Percentiles rank a stretch among this genome's conserved stretches.
Evolutionary conservation across 352 stramenopile genomes (phyloP).

Genomic region (Phytophthora brassicae): DNA sequence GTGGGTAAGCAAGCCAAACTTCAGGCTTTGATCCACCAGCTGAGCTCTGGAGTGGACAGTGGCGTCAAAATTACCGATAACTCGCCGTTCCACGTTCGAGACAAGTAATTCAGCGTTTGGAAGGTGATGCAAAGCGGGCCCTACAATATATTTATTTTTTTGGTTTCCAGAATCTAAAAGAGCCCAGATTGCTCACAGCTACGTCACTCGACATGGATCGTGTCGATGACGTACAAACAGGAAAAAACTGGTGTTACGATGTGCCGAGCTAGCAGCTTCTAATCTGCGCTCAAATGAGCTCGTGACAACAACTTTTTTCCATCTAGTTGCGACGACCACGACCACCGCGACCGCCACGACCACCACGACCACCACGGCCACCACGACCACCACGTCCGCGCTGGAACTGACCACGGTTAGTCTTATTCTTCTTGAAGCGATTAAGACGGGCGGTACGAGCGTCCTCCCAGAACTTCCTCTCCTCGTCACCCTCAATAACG

Average conservation of each 20-base stretch:
- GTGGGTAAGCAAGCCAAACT: conserved; percentile 80
- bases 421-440: conserved; percentile 80
- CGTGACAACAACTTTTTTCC: too few species aligned
- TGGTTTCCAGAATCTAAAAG: conserved; percentile 20
- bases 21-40: conserved; percentile 80
- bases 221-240: conserved; percentile 9
- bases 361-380: conserved; percentile 40
- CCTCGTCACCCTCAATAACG: conserved; percentile 71
- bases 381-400: conserved; percentile 35
- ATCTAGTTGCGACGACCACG: conserved; percentile 45
- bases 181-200: conserved; percentile 7
- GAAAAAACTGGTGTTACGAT: conserved; percentile 1
- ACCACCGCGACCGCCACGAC: conserved; percentile 38
- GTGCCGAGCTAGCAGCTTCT: conserved; percentile 3
- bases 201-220: conserved; percentile 3
- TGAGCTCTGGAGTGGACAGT: conserved; percentile 67
- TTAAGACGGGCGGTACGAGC: conserved; percentile 67
- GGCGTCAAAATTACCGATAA: conserved; percentile 43
- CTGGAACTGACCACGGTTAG: conserved; percentile 66
- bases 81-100: conserved; percentile 51
- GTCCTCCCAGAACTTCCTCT: conserved; percentile 87
- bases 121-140: conserved; percentile 12
- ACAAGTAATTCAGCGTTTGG: conserved; percentile 42
- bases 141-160: conserved; percentile 42
- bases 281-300: conserved; percentile 4